These are phyloP conservation scores for Ambrosia hybrid DNA, from an alignment of 140 eudicot species.

Conservation along the genomic window DNA sequence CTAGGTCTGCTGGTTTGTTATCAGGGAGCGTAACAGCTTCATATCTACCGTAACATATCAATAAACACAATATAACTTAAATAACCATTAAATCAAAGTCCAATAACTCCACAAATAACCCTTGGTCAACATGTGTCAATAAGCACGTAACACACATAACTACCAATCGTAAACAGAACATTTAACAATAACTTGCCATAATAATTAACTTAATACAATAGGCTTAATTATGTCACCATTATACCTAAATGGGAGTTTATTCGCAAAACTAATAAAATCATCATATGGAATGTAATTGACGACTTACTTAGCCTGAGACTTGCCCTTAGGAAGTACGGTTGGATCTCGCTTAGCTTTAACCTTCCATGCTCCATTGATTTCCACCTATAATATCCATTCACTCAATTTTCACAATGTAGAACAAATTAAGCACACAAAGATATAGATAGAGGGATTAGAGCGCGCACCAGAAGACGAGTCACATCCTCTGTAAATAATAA, in stretches of 20 bases:
- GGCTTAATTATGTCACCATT: conserved; percentile 2
- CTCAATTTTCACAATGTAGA: background rate
- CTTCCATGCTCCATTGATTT: conserved; percentile 89
- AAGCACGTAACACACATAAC: background rate
- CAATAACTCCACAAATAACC: conserved; percentile 1
- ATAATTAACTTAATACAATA: background rate
- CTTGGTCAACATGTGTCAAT: conserved; percentile 8
- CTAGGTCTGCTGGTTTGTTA: conserved; percentile 50
- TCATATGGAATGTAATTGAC: conserved; percentile 11
- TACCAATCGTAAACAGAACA: conserved; percentile 8
- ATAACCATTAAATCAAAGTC: background rate
- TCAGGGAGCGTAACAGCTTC: conserved; percentile 78
- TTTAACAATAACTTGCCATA: background rate
- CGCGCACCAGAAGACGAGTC: conserved; percentile 78
- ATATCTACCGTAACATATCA: conserved; percentile 42
- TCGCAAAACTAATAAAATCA: background rate
- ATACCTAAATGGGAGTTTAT: conserved; percentile 12
- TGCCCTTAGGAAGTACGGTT: conserved; percentile 81
- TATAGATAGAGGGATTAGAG: background rate
- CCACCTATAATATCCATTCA: conserved; percentile 44
- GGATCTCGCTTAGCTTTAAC: conserved; percentile 69
- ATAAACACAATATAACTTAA: conserved; percentile 13
- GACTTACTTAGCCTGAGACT: conserved; percentile 83
- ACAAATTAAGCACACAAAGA: background rate
- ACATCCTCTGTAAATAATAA: conserved; percentile 72